Conservation (phyloP, 2,329 filamentous ascomycete species). For the Sclerotinia spermophila region DNA sequence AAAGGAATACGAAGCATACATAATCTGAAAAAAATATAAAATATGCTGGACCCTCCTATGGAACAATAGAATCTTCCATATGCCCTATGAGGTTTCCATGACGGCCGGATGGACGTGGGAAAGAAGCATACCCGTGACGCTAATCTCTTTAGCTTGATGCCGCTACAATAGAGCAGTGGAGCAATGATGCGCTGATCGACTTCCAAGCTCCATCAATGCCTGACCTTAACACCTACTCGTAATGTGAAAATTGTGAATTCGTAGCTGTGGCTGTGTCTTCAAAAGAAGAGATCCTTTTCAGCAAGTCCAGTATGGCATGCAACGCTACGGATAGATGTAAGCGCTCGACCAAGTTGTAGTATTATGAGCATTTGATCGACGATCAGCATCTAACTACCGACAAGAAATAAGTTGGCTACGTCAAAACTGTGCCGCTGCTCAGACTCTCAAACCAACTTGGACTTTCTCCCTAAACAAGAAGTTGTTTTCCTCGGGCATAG, state of each 20-base stretch:
- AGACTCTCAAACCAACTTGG: background rate
- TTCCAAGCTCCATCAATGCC: background rate
- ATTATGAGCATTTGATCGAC: background rate
- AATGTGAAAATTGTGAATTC: too few species aligned
- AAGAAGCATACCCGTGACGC: background rate
- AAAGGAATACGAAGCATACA: background rate
- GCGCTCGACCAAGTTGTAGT: background rate
- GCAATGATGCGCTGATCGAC: background rate
- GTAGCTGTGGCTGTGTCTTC: background rate
- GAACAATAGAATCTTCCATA: background rate
- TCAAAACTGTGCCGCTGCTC: constrained; percentile 6
- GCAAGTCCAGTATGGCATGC: background rate
- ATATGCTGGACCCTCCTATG: background rate
- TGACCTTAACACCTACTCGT: background rate
- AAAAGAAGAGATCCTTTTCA: background rate
- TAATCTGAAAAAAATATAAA: background rate
- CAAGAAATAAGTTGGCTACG: constrained; percentile 4
- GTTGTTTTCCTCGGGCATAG: background rate
- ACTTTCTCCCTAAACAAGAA: background rate
- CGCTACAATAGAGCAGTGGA: background rate
- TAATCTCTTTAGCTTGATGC: background rate
- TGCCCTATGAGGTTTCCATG: background rate
- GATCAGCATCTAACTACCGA: constrained; percentile 7
- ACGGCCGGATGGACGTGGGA: background rate
- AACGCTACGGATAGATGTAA: background rate